Evolutionary conservation across 495 filamentous ascomycete genomes (phyloP).

Genomic region (Trichoderma orchidacearum): DNA sequence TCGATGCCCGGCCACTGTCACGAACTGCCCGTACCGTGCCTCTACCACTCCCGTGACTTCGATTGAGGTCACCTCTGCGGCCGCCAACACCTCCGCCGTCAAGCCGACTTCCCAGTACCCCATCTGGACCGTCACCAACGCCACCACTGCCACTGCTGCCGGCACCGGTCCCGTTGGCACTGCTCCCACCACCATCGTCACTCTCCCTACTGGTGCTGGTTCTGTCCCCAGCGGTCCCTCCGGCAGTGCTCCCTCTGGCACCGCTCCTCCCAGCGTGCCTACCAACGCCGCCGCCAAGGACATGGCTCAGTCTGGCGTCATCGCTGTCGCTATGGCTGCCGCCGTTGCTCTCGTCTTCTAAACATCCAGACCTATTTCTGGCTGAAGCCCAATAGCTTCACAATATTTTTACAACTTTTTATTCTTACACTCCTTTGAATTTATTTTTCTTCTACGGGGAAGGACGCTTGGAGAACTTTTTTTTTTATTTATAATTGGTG

Average conservation of each 20-base stretch:
- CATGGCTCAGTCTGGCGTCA: not conserved
- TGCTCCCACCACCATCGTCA: not conserved
- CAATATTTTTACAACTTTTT: not conserved
- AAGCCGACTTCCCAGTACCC: not conserved
- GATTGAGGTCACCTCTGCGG: not conserved
- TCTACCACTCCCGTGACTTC: not conserved
- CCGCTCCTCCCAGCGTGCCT: not conserved
- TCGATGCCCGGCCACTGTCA: constrained; percentile 28
- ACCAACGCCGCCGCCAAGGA: not conserved
- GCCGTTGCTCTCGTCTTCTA: constrained; percentile 1
- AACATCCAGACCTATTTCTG: not conserved
- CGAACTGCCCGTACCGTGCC: constrained; percentile 22
- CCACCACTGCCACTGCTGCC: not conserved
- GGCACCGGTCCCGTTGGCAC: not conserved
- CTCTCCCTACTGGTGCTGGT: not conserved
- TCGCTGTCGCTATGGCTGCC: not conserved
- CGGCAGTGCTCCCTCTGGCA: not conserved
- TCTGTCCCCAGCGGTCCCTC: not conserved
- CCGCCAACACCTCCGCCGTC: not conserved
- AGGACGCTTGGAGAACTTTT: constrained; percentile 1
- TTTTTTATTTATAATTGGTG: not conserved
- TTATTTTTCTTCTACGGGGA: constrained; percentile 1
- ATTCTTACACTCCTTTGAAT: not conserved
- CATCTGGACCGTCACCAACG: not conserved
- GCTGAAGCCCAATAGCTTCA: not conserved